A percentile compares a stretch with the other conserved stretches of the same genome.
phyloP scores from a whole-genome alignment of 2,329 filamentous ascomycete genomes.

The Nemania sp. region DNA sequence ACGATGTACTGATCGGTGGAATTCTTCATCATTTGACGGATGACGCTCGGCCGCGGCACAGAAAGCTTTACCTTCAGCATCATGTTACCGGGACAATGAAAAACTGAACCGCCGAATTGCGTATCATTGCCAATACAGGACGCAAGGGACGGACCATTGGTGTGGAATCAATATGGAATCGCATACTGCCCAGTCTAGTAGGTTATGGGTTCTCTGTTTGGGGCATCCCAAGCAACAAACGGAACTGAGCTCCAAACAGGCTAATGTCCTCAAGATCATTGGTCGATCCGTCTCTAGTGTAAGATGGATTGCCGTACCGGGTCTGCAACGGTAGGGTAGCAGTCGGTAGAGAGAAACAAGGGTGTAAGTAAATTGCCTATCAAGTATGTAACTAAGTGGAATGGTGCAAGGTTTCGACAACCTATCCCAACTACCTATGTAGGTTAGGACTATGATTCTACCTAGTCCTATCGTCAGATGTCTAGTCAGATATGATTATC shows the following conservation, averaged over 20 bases:
- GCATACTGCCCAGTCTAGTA: background rate
- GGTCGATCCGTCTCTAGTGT: slow-evolving; percentile 3
- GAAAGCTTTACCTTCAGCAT: background rate
- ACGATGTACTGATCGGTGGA: slow-evolving; percentile 6
- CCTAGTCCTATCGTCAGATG: background rate
- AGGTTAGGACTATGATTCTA: background rate
- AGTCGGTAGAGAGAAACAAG: background rate
- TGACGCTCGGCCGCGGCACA: background rate
- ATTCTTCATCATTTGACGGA: slow-evolving; percentile 7
- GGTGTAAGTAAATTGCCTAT: background rate
- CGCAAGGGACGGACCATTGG: background rate
- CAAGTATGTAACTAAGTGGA: slow-evolving; percentile 5
- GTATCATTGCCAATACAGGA: slow-evolving; percentile 19
- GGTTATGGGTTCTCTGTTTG: background rate
- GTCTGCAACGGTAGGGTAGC: background rate
- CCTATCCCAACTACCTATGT: background rate
- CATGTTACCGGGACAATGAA: slow-evolving; percentile 7
- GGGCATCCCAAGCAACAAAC: background rate
- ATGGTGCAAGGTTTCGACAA: background rate
- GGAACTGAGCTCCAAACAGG: slow-evolving; percentile 2
- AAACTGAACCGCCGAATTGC: slow-evolving; percentile 8
- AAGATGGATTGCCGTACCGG: background rate
- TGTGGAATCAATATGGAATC: slow-evolving; percentile 7
- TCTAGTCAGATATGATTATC: slow-evolving; percentile 3
- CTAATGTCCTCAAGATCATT: slow-evolving; percentile 22